A percentile compares a stretch with the other conserved stretches of the same genome.
Evolutionary conservation across 495 filamentous ascomycete species (phyloP).

Genomic region (Stereocaulon alpinum): DNA sequence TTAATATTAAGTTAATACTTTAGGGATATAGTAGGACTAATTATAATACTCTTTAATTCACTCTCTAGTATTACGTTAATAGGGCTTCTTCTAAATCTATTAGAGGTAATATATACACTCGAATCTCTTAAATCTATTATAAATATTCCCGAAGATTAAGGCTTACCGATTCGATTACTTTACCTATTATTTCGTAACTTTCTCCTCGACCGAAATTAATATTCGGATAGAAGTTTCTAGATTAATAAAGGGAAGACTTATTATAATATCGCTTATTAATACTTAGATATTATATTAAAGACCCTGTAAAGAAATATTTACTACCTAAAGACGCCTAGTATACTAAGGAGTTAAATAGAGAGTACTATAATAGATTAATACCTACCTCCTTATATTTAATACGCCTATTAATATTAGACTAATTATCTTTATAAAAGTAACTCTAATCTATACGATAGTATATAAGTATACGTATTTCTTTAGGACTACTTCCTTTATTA

Average conservation of each 20-base stretch:
- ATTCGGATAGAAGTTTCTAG: slow-evolving; percentile 27
- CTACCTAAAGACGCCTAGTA: slow-evolving; percentile 25
- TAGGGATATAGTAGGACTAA: slow-evolving; percentile 8
- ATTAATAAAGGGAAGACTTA: slow-evolving; percentile 32
- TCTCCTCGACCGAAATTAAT: slow-evolving; percentile 31
- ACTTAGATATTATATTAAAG: slow-evolving; percentile 28
- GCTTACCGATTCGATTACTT: slow-evolving; percentile 30
- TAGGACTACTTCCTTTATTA: slow-evolving; percentile 21
- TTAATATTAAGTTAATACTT: slow-evolving; percentile 6
- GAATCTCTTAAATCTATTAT: slow-evolving; percentile 13
- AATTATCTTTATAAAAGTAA: slow-evolving; percentile 22
- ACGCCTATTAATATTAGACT: slow-evolving; percentile 28
- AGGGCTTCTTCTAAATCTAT: slow-evolving; percentile 5
- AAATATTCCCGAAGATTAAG: slow-evolving; percentile 14
- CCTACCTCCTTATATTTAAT: slow-evolving; percentile 24
- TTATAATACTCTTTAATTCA: slow-evolving; percentile 11
- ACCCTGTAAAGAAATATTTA: slow-evolving; percentile 34
- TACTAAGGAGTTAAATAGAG: slow-evolving; percentile 14
- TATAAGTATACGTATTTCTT: slow-evolving; percentile 19
- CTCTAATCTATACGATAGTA: slow-evolving; percentile 10
- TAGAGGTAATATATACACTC: neutral
- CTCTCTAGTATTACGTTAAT: slow-evolving; percentile 2
- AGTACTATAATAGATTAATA: slow-evolving; percentile 18
- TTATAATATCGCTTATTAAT: slow-evolving; percentile 26
- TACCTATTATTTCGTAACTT: slow-evolving; percentile 47